Evolutionary conservation across 352 stramenopile species (phyloP).

Genomic region (Globisporangium cylindrosporum): DNA sequence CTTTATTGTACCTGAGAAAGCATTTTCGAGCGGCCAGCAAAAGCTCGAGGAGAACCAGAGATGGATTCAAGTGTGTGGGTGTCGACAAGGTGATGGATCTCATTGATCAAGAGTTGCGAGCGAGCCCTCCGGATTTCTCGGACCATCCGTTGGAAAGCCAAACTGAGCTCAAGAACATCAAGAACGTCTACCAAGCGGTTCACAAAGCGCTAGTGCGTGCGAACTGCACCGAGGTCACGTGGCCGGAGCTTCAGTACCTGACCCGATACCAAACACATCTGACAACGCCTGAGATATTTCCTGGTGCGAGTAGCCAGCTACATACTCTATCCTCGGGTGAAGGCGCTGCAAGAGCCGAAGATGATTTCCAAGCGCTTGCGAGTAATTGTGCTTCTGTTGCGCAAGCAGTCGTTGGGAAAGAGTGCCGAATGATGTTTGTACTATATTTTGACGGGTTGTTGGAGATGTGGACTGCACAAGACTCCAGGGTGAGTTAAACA

Average conservation of each 20-base stretch:
- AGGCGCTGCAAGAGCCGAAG: not conserved
- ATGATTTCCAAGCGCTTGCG: not conserved
- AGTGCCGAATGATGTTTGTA: not conserved
- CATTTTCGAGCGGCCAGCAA: constrained; percentile 7
- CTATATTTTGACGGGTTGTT: not conserved
- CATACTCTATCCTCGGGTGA: not conserved
- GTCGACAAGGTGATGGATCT: not conserved
- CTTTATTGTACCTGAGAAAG: constrained; percentile 3
- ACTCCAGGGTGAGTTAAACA: not conserved
- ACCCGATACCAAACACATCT: not conserved
- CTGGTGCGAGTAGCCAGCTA: not conserved
- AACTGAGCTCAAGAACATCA: not conserved
- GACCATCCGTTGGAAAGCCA: not conserved
- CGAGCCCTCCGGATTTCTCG: not conserved
- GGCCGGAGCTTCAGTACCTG: constrained; percentile 8
- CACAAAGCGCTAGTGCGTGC: not conserved
- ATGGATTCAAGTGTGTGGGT: constrained; percentile 1
- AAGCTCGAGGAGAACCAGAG: not conserved
- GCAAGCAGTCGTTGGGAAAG: not conserved
- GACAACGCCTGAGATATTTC: not conserved
- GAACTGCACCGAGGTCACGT: not conserved
- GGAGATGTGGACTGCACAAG: not conserved
- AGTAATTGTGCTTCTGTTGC: not conserved
- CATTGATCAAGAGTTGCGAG: not conserved
- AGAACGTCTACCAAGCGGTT: not conserved